Evolutionary conservation across 345 rosid genomes (phyloP), one percentile per base, ranked within the genome.

Genomic region (Salix exigua): DNA sequence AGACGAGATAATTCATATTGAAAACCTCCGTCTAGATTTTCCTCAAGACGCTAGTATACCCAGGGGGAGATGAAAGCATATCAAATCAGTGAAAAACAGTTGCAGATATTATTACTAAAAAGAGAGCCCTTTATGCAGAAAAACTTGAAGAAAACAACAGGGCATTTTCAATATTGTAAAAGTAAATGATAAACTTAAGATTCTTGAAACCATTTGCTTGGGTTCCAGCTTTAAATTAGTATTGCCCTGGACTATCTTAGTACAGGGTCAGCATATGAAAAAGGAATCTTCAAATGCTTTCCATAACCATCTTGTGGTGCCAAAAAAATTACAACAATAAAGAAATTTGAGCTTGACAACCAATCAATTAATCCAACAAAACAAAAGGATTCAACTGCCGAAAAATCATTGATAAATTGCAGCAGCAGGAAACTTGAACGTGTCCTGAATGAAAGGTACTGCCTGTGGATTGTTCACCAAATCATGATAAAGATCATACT

Each of bases 401-500:
- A 62, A 16, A 14, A 9, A 17, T 92, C 88, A 94, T 44, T 83
- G 86, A 82, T 89, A 87, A 72, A 91, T 84, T 58, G 82, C 83
- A 71, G 90, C 87, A 42, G 88, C 87, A 80, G 97, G 97, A 65
- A 91, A 83, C 88, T 78, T 84, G 81, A 91, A 93, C 71, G 68
- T 74, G 75, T 82, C 85, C 0, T 91, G 85, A 72, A 95, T 77
- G 86, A 95, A 95, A 0, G 99, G 99, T 64, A 95, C 79, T 7
- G 87, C 89, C 72, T 6, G 82, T 3, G 92, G 94, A 77, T 82
- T 84, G 71, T 77, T 73, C 75, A 85, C 85, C 77, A 95, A 33
- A 76, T 93, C 97, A 0, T 17, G 87, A 71, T 93, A 95, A 68
- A 92, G 76, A 12, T 64, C 89, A 48, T 95, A 95, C 72, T 95